Conservation (phyloP, 1,139 yeast species). For the Chernovozyma aurita region DNA sequence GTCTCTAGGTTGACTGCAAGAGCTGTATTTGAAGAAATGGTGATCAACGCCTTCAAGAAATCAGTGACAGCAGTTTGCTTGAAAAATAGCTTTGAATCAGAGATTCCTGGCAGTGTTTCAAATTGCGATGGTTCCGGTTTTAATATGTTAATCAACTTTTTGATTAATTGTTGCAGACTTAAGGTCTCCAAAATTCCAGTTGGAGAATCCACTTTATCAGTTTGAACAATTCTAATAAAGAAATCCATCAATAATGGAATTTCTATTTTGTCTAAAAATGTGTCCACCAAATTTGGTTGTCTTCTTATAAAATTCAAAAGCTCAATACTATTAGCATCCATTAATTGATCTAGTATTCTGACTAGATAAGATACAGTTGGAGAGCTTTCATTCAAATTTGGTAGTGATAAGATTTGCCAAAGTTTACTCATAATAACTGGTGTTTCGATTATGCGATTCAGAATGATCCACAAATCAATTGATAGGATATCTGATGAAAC, state of each 20-base stretch:
- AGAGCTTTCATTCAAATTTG: constrained; percentile 33
- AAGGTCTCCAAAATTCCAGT: constrained; percentile 57
- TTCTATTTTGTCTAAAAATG: constrained; percentile 50
- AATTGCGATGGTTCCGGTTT: constrained; percentile 41
- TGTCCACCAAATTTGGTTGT: constrained; percentile 49
- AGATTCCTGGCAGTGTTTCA: constrained; percentile 15
- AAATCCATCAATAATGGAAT: constrained; percentile 57
- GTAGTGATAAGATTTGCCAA: constrained; percentile 40
- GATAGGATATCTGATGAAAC: constrained; percentile 41
- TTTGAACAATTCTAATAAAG: constrained; percentile 54
- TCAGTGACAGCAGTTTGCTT: constrained; percentile 94
- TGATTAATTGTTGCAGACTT: constrained; percentile 46
- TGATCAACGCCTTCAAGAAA: constrained; percentile 85
- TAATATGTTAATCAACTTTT: constrained; percentile 48
- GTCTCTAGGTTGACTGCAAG: constrained; percentile 44
- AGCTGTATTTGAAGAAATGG: constrained; percentile 75
- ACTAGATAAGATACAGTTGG: constrained; percentile 40
- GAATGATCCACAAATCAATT: constrained; percentile 41
- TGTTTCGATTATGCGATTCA: constrained; percentile 42
- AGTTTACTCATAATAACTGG: constrained; percentile 37
- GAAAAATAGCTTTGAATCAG: constrained; percentile 43
- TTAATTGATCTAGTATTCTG: constrained; percentile 41
- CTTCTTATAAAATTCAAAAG: constrained; percentile 51
- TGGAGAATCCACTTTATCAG: constrained; percentile 62
- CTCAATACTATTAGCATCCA: constrained; percentile 45